Evolutionary conservation across 352 stramenopile species (phyloP), one percentile per base, ranked within the genome.

Genomic region (Globisporangium perplexum): DNA sequence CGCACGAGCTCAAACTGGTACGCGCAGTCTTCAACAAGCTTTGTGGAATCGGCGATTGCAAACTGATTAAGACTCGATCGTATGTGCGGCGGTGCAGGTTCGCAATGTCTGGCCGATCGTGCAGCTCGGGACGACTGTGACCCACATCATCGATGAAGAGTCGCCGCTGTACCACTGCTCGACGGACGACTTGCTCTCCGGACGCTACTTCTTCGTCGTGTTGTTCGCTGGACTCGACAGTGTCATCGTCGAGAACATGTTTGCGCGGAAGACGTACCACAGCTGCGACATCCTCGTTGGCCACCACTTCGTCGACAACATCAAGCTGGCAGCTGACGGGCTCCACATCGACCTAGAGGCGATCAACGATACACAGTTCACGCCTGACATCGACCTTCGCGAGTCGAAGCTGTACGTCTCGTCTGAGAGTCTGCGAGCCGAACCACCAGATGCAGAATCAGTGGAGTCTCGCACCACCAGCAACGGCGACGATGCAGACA

Each of bases 61-160:
- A 12, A 11, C 30, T 33, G 30, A 33, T 33, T 10, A 11, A 1
- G 30, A 10, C 7, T 7, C 30, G 30, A 12, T 33, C 30, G 8
- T 10, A 11, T 33, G 28, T 7, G 28, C 28, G n/a, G n/a, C n/a
- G n/a, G n/a, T 36, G 35, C 26, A 77, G 68, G 63, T 71, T 15
- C 75, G 75, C 23, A 86, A 86, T 20, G 66, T 86, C 4, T 86
- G 75, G 75, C 75, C 75, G 6, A 77, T 82, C 12, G 71, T 86
- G 28, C 71, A 77, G n/a, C 54, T 86, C 24, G 74, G 68, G 10
- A 70, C 75, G 20, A 83, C 69, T 0, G 53, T 86, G 23, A 80
- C 64, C 0, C 75, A 86, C 43, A 72, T 86, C 31, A 80, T 86
- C 53, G 70, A 83, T 39, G 62, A 82, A 33, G 60, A 65, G 17